Conservation (phyloP, 495 filamentous ascomycete species). For the Aspergillus diversus region DNA sequence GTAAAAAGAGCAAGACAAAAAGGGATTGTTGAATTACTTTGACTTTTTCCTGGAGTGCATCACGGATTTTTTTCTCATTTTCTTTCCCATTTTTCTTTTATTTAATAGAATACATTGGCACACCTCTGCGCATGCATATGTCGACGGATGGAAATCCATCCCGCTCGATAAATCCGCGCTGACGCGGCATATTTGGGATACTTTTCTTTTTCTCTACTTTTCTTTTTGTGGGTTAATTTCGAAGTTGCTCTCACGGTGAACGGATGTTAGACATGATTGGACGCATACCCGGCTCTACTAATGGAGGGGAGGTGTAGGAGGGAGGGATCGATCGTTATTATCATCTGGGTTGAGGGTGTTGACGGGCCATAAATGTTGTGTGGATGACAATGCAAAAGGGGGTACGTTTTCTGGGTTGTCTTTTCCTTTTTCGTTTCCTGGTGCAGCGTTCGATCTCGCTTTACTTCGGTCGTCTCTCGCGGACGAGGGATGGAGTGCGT, state of each 20-base stretch:
- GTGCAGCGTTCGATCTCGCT: slow-evolving; percentile 20
- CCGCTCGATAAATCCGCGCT: background rate
- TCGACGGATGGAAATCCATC: background rate
- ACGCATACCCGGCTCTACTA: background rate
- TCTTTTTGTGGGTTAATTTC: background rate
- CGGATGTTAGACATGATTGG: slow-evolving; percentile 20
- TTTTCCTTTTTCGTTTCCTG: slow-evolving; percentile 10
- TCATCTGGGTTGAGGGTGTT: slow-evolving; percentile 8
- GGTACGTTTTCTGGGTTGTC: slow-evolving; percentile 22
- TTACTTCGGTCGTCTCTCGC: slow-evolving; percentile 19
- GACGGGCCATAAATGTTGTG: slow-evolving; percentile 18
- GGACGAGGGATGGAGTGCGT: slow-evolving; percentile 28
- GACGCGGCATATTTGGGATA: slow-evolving; percentile 7
- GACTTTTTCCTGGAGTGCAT: slow-evolving; percentile 23
- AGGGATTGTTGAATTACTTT: slow-evolving; percentile 5
- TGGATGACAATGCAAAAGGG: slow-evolving; percentile 18
- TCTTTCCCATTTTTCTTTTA: slow-evolving; percentile 25
- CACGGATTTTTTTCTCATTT: slow-evolving; percentile 22
- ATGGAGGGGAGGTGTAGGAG: background rate
- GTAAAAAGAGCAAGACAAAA: slow-evolving; percentile 18
- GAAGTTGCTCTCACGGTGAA: slow-evolving; percentile 7
- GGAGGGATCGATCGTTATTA: slow-evolving; percentile 18
- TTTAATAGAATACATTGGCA: slow-evolving; percentile 32
- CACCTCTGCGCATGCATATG: slow-evolving; percentile 5
- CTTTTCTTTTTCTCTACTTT: background rate